Evolutionary conservation across 1,284 basidiomycete genomes (phyloP).

Genomic region (Tilletia caries): DNA sequence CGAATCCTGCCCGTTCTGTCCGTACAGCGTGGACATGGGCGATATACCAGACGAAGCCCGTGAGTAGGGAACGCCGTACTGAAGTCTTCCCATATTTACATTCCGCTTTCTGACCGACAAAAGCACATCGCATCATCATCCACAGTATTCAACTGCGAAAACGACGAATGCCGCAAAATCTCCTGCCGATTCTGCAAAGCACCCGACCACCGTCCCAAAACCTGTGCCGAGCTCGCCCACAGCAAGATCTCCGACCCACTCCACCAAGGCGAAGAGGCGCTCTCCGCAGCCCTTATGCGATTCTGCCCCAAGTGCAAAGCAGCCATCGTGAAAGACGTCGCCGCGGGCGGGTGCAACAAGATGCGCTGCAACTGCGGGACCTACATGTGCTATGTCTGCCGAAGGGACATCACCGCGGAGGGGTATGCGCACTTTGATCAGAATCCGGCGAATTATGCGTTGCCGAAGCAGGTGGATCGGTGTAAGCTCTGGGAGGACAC

Average conservation of each 20-base stretch:
- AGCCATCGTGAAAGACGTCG: slow-evolving; percentile 2
- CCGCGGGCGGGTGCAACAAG: neutral
- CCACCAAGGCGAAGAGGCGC: slow-evolving; percentile 33
- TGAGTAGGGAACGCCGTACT: slow-evolving; percentile 28
- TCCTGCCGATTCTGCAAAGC: slow-evolving; percentile 31
- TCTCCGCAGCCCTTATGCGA: slow-evolving; percentile 24
- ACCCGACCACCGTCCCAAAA: slow-evolving; percentile 37
- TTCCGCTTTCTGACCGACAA: too few relatives aligned
- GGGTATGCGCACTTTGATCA: slow-evolving; percentile 35
- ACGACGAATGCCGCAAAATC: slow-evolving; percentile 27
- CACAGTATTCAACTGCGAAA: slow-evolving; percentile 23
- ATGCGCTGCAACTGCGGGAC: neutral
- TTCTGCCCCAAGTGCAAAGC: slow-evolving; percentile 16
- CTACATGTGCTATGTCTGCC: neutral
- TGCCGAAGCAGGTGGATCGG: neutral
- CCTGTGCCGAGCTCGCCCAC: slow-evolving; percentile 33
- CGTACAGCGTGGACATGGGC: slow-evolving; percentile 39
- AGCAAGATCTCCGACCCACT: slow-evolving; percentile 29
- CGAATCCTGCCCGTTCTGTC: slow-evolving; percentile 42
- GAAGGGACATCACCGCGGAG: slow-evolving; percentile 14
- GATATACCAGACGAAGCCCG: slow-evolving; percentile 37
- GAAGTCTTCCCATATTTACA: slow-evolving; percentile 9
- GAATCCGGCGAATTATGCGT: neutral
- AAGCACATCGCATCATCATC: too few relatives aligned
- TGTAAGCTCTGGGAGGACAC: slow-evolving; percentile 31